A percentile compares a stretch with the other conserved stretches of the same genome.
These are phyloP conservation scores for Pythium scleroteichum DNA, from an alignment of 352 stramenopile genomes.

Conservation along the genomic window DNA sequence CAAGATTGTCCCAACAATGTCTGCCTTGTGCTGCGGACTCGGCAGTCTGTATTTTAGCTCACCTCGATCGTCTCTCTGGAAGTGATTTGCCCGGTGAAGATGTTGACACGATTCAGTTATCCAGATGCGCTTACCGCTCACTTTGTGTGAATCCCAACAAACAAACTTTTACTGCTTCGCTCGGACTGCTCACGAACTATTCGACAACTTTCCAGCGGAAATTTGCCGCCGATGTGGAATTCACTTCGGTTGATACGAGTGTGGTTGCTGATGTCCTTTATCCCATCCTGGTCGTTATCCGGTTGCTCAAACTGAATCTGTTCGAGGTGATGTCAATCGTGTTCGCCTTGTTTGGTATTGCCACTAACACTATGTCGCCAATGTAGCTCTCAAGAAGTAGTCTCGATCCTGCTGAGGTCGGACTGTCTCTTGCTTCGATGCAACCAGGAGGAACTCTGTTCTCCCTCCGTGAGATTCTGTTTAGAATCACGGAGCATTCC, in stretches of 20 bases:
- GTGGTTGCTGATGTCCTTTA: constrained; percentile 61
- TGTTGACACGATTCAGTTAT: constrained; percentile 75
- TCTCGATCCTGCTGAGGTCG: constrained; percentile 58
- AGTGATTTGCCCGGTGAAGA: constrained; percentile 78
- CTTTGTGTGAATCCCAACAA: constrained; percentile 82
- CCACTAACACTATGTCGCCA: too few relatives aligned
- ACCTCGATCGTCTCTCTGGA: constrained; percentile 77
- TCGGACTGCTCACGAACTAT: constrained; percentile 53
- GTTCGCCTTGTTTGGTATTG: too few relatives aligned
- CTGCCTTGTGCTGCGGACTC: constrained; percentile 52
- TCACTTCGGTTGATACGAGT: constrained; percentile 2
- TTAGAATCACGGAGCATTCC: constrained; percentile 63
- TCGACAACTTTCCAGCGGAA: constrained; percentile 29
- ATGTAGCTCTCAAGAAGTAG: constrained; percentile 70
- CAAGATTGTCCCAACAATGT: constrained; percentile 47
- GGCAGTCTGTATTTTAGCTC: constrained; percentile 70
- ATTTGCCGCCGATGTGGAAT: constrained; percentile 5
- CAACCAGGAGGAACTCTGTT: constrained; percentile 46
- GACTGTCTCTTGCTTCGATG: constrained; percentile 37
- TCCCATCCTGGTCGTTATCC: constrained; percentile 67
- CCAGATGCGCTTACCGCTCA: constrained; percentile 69
- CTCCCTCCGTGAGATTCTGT: constrained; percentile 67
- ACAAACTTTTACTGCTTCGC: constrained; percentile 65
- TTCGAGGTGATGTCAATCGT: constrained; percentile 63
- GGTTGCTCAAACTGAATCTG: constrained; percentile 85